phyloP scores from a whole-genome alignment of 2,329 filamentous ascomycete genomes.

The Moelleriella libera region DNA sequence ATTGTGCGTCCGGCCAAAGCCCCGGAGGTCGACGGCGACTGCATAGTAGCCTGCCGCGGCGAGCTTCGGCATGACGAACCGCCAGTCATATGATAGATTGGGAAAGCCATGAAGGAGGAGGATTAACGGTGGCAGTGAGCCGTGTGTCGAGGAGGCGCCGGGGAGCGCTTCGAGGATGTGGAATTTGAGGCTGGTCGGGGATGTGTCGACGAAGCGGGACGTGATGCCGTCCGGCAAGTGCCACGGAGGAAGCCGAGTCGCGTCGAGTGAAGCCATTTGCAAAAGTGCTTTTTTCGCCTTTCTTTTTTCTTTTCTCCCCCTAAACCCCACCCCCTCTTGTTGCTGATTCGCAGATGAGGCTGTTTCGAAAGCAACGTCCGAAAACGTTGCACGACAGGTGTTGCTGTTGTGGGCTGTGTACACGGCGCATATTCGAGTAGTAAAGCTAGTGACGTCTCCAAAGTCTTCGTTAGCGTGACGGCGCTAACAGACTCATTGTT shows the following conservation, averaged over 20 bases:
- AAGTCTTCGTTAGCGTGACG: too few relatives aligned
- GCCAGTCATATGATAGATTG: slow-evolving; percentile 57
- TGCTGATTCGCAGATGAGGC: too few relatives aligned
- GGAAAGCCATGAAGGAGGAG: slow-evolving; percentile 54
- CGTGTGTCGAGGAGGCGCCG: slow-evolving; percentile 15
- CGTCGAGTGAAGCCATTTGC: not conserved
- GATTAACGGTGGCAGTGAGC: slow-evolving; percentile 34
- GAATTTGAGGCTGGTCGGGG: slow-evolving; percentile 41
- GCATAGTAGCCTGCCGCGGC: slow-evolving; percentile 47
- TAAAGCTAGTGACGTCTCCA: too few relatives aligned
- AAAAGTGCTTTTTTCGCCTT: too few relatives aligned
- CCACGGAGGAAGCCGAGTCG: not conserved
- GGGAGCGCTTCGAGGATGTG: slow-evolving; percentile 39
- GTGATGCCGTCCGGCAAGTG: slow-evolving; percentile 36
- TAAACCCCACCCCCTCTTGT: too few relatives aligned
- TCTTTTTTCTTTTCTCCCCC: too few relatives aligned
- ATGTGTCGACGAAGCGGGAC: slow-evolving; percentile 36
- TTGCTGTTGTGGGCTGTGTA: too few relatives aligned
- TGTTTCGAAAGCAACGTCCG: too few relatives aligned
- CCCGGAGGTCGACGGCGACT: slow-evolving; percentile 53
- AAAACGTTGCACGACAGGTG: too few relatives aligned
- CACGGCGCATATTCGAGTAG: too few relatives aligned
- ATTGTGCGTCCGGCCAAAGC: slow-evolving; percentile 44
- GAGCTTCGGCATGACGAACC: slow-evolving; percentile 45
- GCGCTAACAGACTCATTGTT: too few relatives aligned